Percentiles rank a stretch among this genome's conserved stretches.
Evolutionary conservation across 768 basidiomycete species (phyloP).

Genomic region (Suillus clintonianus): DNA sequence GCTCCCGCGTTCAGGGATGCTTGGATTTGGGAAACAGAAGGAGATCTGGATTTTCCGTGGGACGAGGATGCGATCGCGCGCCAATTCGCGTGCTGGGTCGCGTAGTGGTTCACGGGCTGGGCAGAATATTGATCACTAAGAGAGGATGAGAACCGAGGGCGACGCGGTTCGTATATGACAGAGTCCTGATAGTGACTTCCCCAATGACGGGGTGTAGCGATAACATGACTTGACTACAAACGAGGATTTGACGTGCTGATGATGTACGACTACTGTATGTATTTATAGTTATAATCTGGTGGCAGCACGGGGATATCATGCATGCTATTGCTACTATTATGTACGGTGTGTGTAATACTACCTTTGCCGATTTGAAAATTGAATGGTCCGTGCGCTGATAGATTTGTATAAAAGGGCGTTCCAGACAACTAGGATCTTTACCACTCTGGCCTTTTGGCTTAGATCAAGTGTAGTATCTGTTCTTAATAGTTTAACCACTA

Average conservation of each 20-base stretch:
- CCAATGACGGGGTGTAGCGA: not conserved
- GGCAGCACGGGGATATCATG: not conserved
- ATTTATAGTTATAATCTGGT: not conserved
- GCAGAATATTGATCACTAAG: not conserved
- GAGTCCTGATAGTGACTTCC: not conserved
- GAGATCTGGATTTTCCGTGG: constrained; percentile 72
- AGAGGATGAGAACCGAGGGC: not conserved
- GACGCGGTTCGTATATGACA: not conserved
- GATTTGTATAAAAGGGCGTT: constrained; percentile 26
- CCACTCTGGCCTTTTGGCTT: constrained; percentile 96
- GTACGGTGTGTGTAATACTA: too few relatives aligned
- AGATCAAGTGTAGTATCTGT: constrained; percentile 99
- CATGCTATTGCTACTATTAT: too few relatives aligned
- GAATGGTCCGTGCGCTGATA: too few relatives aligned
- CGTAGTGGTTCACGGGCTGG: constrained; percentile 15
- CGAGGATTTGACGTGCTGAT: not conserved
- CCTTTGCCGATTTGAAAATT: too few relatives aligned
- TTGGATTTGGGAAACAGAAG: constrained; percentile 44
- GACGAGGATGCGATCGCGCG: constrained; percentile 26
- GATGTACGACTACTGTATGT: constrained; percentile 1
- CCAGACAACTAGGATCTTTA: constrained; percentile 34
- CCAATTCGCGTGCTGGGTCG: constrained; percentile 28
- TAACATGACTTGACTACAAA: not conserved
- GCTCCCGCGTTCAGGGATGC: constrained; percentile 43
- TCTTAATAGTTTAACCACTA: constrained; percentile 80